Evolutionary conservation across 1,284 basidiomycete species (phyloP).

Genomic region (Porphyrellus sp.): DNA sequence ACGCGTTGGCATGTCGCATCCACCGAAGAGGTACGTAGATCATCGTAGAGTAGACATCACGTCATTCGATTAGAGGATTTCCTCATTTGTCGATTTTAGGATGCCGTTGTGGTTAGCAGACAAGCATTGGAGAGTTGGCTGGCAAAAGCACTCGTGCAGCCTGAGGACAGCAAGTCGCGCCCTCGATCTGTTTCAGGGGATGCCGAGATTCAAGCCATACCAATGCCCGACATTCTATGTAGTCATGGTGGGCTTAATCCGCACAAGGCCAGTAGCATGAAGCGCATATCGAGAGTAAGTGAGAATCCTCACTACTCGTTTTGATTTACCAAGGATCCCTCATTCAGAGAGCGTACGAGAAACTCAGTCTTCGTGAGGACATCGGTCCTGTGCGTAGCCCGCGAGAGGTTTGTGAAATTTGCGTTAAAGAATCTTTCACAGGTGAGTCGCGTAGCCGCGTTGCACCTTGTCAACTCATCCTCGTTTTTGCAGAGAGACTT

Average conservation of each 20-base stretch:
- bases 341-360: conserved; percentile 47
- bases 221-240: conserved; percentile 51
- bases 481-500: conserved; percentile 50
- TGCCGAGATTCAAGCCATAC: conserved; percentile 13
- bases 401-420: conserved; percentile 58
- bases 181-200: conserved; percentile 21
- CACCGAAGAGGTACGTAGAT: conserved; percentile 43
- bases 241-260: conserved; percentile 59
- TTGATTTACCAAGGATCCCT: not conserved
- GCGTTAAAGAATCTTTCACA: conserved; percentile 55
- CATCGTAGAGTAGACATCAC: conserved; percentile 11
- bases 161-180: conserved; percentile 21
- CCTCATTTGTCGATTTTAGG: conserved; percentile 36
- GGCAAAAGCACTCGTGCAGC: conserved; percentile 36
- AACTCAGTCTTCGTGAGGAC: conserved; percentile 43
- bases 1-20: conserved; percentile 55
- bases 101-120: conserved; percentile 56
- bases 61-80: conserved; percentile 9
- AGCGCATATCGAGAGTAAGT: conserved; percentile 48
- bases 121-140: conserved; percentile 63
- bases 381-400: conserved; percentile 47
- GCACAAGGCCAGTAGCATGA: conserved; percentile 55
- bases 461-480: conserved; percentile 1
- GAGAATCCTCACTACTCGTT: conserved; percentile 18
- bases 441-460: conserved; percentile 41